Percentiles rank a stretch among this genome's conserved stretches.
phyloP scores from a whole-genome alignment of 352 stramenopile species.

The Pythium rishiriense region DNA sequence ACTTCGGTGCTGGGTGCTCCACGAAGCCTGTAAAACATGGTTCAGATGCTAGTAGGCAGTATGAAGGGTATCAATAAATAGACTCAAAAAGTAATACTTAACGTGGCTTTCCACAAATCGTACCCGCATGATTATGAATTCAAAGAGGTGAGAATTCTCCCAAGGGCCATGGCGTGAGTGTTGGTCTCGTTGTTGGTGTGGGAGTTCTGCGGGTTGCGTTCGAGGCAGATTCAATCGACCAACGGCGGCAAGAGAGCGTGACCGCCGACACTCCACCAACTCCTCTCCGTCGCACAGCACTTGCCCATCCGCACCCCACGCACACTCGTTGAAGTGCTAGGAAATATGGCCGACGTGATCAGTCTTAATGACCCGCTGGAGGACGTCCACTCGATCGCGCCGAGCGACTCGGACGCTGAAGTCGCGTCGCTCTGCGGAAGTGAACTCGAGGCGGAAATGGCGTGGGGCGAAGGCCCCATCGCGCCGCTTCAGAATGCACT shows the following conservation, averaged over 20 bases:
- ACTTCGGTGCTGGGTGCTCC: not conserved
- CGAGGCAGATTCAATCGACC: conserved; percentile 14
- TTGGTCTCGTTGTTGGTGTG: conserved; percentile 21
- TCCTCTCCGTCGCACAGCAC: not conserved
- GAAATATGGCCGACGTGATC: conserved; percentile 26
- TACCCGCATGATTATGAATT: not conserved
- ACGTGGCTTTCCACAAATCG: not conserved
- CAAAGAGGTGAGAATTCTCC: not conserved
- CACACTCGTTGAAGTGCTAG: not conserved
- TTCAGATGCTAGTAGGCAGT: not conserved
- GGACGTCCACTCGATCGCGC: conserved; percentile 27
- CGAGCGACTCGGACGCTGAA: conserved; percentile 62
- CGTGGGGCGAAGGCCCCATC: conserved; percentile 75
- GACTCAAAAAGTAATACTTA: not conserved
- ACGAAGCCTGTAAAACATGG: not conserved
- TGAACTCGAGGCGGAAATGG: conserved; percentile 76
- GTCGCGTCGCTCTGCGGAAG: conserved; percentile 71
- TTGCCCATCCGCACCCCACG: not conserved
- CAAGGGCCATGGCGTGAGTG: conserved; percentile 9
- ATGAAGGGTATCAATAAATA: not conserved
- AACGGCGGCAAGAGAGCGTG: not conserved
- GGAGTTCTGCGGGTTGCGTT: not conserved
- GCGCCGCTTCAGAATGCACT: conserved; percentile 50
- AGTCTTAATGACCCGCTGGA: conserved; percentile 17
- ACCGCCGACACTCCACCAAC: not conserved